phyloP scores from a whole-genome alignment of 805 yeast species.

The Pichia gijzeniarum region DNA sequence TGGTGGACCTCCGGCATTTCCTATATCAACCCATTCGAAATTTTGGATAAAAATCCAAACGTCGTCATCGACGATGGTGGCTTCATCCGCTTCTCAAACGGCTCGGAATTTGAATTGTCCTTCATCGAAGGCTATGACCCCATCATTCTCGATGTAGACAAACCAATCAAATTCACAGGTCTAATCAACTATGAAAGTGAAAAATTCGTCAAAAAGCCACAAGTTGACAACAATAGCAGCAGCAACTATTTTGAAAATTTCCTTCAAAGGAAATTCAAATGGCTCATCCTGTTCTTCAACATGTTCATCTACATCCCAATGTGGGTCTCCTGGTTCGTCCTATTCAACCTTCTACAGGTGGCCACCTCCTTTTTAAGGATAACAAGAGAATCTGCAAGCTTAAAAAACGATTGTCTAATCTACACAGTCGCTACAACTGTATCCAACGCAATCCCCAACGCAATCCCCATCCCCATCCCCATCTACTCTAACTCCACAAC shows the following conservation, averaged over 20 bases:
- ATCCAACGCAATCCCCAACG: too few relatives aligned
- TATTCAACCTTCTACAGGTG: conserved; percentile 35
- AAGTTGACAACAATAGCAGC: conserved; percentile 18
- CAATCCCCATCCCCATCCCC: too few relatives aligned
- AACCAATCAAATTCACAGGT: conserved; percentile 34
- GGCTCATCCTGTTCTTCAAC: conserved; percentile 42
- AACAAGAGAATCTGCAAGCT: conserved; percentile 24
- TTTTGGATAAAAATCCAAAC: conserved; percentile 27
- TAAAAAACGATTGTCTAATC: conserved; percentile 17
- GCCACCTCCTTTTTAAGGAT: conserved; percentile 27
- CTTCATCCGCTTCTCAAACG: conserved; percentile 34
- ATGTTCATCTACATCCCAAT: conserved; percentile 52
- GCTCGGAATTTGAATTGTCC: conserved; percentile 33
- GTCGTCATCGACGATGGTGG: conserved; percentile 37
- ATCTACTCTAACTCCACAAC: conserved; percentile 11
- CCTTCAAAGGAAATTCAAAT: conserved; percentile 33
- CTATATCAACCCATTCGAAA: conserved; percentile 50
- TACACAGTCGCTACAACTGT: conserved; percentile 12
- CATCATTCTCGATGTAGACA: conserved; percentile 44
- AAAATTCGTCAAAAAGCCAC: conserved; percentile 4
- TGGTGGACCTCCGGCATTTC: conserved; percentile 81
- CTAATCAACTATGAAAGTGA: conserved; percentile 16
- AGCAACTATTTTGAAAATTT: conserved; percentile 11
- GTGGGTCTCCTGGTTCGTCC: conserved; percentile 53
- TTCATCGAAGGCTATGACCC: conserved; percentile 51